A percentile compares a stretch with the other conserved stretches of the same genome.
phyloP scores from a whole-genome alignment of 202 grass and related monocot species.

The Tripidium arundinaceum region DNA sequence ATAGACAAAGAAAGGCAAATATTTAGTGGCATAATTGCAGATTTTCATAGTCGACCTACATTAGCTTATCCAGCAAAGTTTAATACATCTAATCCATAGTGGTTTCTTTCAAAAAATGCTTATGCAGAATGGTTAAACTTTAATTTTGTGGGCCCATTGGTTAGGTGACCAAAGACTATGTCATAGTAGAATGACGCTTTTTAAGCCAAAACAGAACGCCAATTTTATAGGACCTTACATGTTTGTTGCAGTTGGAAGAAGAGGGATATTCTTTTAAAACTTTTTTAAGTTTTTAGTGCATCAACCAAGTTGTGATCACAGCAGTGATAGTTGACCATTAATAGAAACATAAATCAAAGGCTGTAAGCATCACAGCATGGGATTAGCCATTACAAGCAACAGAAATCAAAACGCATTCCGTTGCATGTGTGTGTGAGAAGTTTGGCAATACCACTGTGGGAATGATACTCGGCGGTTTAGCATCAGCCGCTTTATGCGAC shows the following conservation, averaged over 20 bases:
- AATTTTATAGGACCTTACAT: background rate
- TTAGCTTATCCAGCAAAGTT: no score
- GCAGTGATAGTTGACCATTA: background rate
- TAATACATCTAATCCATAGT: no score
- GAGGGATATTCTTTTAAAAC: background rate
- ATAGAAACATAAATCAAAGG: background rate
- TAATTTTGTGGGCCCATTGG: no score
- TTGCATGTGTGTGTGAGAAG: background rate
- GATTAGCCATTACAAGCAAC: background rate
- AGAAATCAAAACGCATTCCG: background rate
- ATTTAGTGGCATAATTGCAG: no score
- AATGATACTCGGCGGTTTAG: background rate
- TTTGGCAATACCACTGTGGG: no score
- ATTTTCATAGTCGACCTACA: no score
- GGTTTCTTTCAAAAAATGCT: no score
- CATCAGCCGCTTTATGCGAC: background rate
- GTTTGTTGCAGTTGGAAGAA: background rate
- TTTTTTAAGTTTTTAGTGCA: background rate
- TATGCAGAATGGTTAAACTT: no score
- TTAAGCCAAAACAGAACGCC: background rate
- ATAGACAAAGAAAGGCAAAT: no score
- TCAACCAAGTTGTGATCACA: background rate
- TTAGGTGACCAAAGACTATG: background rate
- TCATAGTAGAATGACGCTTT: background rate
- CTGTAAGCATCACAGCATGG: background rate